Base-by-base conservation (phyloP, 2,329 filamentous ascomycete species). In the Orbilia oligospora region DNA sequence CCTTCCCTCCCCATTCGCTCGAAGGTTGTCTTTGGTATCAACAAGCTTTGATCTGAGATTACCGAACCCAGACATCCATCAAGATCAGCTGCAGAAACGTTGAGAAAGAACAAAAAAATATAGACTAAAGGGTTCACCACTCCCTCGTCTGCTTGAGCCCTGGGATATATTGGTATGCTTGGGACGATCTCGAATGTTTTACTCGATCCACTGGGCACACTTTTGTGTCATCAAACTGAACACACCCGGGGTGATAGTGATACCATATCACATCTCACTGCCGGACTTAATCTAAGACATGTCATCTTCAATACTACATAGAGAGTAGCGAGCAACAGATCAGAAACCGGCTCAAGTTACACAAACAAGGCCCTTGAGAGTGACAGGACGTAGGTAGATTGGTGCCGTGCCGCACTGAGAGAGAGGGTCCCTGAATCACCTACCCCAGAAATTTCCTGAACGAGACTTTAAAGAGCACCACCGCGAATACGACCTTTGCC, bases 321-420 rank as follows among this genome's bases (percentile, higher is more conserved):
- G n/a, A 22, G 18, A 58, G 30, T 33, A 55, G 51, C 24, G 16
- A 55, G 33, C n/a, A 12, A 58, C 30, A 22, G 53, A 58, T 36
- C 14, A 36, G 53, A 61, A 61, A 41, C 56, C 56, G 56, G 56
- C 56, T 61, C 36, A 22, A 61, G 56, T 61, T 61, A 61, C 56
- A 61, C 56, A 61, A 44, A 36, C 24, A 9, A 56, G 55, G 56
- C 3, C 22, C 18, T 61, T 24, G 20, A 44, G n/a, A 24, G 33
- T 27, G 53, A 58, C 33, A 58, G 18, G 53, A 58, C 16, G 51
- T 33, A n/a, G 24, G n/a, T n/a, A n/a, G 30, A 12, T 30, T 18
- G 12, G 16, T 16, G 48, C 48, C 48, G 51, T 27, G 6, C 27
- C 24, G 51, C 44, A 46, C n/a, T 46, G 2, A 44, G 44, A 58